Conservation (phyloP, 2,329 filamentous ascomycete species). For the Pseudogymnoascus sp. region DNA sequence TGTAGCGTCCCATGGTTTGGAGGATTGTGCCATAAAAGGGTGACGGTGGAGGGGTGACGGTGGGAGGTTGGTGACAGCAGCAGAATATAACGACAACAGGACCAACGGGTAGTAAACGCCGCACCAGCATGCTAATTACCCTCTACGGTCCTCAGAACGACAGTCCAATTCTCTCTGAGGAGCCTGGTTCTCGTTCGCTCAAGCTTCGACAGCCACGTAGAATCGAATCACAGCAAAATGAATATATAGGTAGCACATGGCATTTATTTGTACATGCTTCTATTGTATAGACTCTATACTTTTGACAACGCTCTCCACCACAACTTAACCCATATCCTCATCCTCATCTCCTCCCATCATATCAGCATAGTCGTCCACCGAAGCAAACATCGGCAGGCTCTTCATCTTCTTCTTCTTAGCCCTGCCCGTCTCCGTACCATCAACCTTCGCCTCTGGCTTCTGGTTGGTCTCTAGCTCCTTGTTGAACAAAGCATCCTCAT, state of each 20-base stretch:
- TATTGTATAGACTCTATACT: constrained; percentile 3
- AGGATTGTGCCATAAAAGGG: too few species aligned
- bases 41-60: too few species aligned
- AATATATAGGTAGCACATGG: constrained; percentile 10
- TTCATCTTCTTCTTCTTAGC: constrained; percentile 78
- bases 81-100: too few species aligned
- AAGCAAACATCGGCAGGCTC: constrained; percentile 85
- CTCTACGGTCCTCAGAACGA: too few species aligned
- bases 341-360: constrained; percentile 67
- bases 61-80: too few species aligned
- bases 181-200: too few species aligned
- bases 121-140: too few species aligned
- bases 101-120: too few species aligned
- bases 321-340: constrained; percentile 15
- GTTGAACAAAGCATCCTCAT: constrained; percentile 37
- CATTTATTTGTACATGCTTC: constrained; percentile 10
- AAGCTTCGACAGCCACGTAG: not conserved
- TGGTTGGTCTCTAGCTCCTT: constrained; percentile 26
- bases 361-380: constrained; percentile 84
- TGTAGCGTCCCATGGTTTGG: too few species aligned
- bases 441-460: constrained; percentile 35
- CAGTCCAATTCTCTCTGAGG: too few species aligned
- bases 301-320: not conserved
- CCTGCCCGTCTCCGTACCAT: constrained; percentile 32
- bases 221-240: not conserved